A percentile compares a stretch with the other conserved stretches of the same genome.
Conservation (phyloP, 139 green algal species). For the Microglena sp. region DNA sequence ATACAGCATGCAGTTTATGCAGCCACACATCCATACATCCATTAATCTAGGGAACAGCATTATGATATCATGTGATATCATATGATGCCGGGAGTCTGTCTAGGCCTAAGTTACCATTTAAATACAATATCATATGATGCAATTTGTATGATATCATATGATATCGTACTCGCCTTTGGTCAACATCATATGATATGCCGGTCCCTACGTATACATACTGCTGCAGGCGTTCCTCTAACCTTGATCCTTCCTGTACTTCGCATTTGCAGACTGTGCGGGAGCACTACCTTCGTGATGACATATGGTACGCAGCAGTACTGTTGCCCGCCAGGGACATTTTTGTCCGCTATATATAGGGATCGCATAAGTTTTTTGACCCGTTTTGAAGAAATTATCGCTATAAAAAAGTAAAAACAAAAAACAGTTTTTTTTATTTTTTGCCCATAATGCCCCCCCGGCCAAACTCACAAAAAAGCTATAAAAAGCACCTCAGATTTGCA, state of each 20-base stretch:
- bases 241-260: background rate
- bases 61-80: too few species aligned
- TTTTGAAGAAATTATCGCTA: background rate
- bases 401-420: too few species aligned
- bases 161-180: too few species aligned
- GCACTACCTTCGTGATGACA: constrained; percentile 96
- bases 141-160: too few species aligned
- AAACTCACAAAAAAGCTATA: too few species aligned
- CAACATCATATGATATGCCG: constrained; percentile 45
- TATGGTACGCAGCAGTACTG: constrained; percentile 41
- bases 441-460: too few species aligned
- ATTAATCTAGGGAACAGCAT: too few species aligned
- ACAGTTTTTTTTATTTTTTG: too few species aligned
- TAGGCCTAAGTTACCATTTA: too few species aligned
- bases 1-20: background rate
- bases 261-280: constrained; percentile 65
- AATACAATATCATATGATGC: too few species aligned
- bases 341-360: background rate
- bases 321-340: background rate
- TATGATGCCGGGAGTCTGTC: too few species aligned
- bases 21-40: constrained; percentile 5
- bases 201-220: background rate
- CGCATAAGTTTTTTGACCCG: background rate
- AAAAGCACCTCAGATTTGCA: too few species aligned
- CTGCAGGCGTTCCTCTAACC: constrained; percentile 8